A percentile compares a stretch with the other conserved stretches of the same genome.
phyloP scores from a whole-genome alignment of 805 yeast species.

The Schwanniomyces sp. region DNA sequence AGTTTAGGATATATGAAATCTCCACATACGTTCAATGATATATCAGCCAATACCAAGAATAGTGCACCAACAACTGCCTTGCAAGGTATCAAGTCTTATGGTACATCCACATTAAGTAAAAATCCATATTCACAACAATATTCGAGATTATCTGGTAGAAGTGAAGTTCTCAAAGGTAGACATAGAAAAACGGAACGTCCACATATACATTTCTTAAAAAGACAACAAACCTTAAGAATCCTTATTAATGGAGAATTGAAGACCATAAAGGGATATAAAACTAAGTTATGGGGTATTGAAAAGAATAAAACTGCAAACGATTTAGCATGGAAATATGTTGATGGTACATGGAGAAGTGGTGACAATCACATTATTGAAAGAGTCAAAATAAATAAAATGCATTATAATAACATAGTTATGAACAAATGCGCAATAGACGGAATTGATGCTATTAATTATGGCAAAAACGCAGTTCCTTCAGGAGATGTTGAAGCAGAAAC shows the following conservation, averaged over 20 bases:
- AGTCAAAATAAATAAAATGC: conserved; percentile 4
- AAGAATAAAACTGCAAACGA: conserved; percentile 62
- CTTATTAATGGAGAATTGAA: conserved; percentile 57
- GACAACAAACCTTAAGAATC: conserved; percentile 64
- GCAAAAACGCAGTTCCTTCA: conserved; percentile 14
- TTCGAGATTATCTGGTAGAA: conserved; percentile 32
- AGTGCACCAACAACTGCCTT: conserved; percentile 30
- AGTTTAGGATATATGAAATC: conserved; percentile 31
- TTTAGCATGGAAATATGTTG: conserved; percentile 58
- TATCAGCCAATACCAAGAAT: conserved; percentile 35
- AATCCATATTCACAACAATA: conserved; percentile 20
- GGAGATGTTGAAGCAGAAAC: not conserved
- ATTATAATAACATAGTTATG: conserved; percentile 6
- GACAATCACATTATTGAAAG: conserved; percentile 77
- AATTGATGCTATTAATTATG: conserved; percentile 24
- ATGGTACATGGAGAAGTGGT: conserved; percentile 79
- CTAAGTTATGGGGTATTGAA: conserved; percentile 89
- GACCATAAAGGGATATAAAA: conserved; percentile 61
- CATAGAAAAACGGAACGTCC: conserved; percentile 57
- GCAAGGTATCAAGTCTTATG: conserved; percentile 34
- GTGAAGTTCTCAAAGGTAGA: conserved; percentile 57
- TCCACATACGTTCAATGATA: conserved; percentile 30
- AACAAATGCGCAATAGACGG: conserved; percentile 25
- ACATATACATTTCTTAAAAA: conserved; percentile 29
- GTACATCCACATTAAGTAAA: conserved; percentile 27